Evolutionary conservation across 306 rosid species (phyloP).

Genomic region (Acacia melanoxylon): DNA sequence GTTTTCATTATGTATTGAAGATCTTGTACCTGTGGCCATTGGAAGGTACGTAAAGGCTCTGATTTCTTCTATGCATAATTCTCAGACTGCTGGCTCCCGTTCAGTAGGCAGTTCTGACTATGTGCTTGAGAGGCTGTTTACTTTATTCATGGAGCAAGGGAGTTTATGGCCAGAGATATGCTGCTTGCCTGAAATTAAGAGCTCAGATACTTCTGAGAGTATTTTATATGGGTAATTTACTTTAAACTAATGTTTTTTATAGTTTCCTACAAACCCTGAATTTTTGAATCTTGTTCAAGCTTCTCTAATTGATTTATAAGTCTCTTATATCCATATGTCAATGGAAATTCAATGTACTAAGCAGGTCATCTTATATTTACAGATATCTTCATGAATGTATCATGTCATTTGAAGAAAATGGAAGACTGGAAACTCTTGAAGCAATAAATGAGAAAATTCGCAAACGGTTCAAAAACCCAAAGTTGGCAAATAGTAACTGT

Average conservation of each 20-base stretch:
- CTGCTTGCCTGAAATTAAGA: conserved; percentile 74
- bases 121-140: conserved; percentile 76
- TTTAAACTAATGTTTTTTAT: conserved; percentile 7
- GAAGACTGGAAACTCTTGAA: conserved; percentile 85
- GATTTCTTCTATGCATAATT: conserved; percentile 57
- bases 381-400: conserved; percentile 88
- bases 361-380: conserved; percentile 36
- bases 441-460: conserved; percentile 92
- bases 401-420: conserved; percentile 64
- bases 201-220: conserved; percentile 67
- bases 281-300: conserved; percentile 19
- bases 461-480: conserved; percentile 91
- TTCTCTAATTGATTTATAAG: conserved; percentile 21
- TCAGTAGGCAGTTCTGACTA: conserved; percentile 56
- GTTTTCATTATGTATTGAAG: conserved; percentile 96
- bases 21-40: conserved; percentile 91
- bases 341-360: conserved; percentile 20
- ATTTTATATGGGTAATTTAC: conserved; percentile 70
- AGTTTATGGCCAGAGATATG: conserved; percentile 94
- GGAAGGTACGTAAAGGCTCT: conserved; percentile 81
- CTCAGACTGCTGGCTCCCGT: conserved; percentile 49
- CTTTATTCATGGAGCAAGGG: conserved; percentile 94
- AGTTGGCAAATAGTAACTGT: conserved; percentile 69
- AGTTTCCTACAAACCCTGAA: conserved; percentile 8
- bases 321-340: conserved; percentile 20